Evolutionary conservation across 306 rosid species (phyloP).

Genomic region (Quercus alba): DNA sequence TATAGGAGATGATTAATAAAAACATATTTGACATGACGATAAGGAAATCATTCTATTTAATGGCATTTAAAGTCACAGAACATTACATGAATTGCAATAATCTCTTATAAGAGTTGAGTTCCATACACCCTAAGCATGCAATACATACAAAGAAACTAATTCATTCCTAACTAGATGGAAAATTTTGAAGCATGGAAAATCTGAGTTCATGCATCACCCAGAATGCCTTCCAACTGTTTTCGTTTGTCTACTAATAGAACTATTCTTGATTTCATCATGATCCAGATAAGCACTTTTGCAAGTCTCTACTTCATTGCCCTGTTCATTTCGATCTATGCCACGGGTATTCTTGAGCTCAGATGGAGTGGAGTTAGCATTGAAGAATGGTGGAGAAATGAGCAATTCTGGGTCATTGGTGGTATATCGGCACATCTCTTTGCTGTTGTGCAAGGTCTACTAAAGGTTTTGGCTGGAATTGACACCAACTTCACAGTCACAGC

Average conservation of each 20-base stretch:
- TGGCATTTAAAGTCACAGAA: slow-evolving; percentile 11
- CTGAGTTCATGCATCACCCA: background rate
- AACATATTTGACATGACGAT: background rate
- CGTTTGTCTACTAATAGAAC: slow-evolving; percentile 14
- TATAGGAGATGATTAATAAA: background rate
- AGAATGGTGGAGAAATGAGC: slow-evolving; percentile 99
- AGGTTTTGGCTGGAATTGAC: slow-evolving; percentile 88
- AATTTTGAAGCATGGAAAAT: background rate
- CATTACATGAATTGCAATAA: slow-evolving; percentile 11
- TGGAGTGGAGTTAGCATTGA: slow-evolving; percentile 99
- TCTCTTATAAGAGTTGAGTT: background rate
- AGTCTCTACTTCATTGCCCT: slow-evolving; percentile 78
- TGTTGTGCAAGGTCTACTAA: slow-evolving; percentile 86
- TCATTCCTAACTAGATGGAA: background rate
- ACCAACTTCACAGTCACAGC: slow-evolving; percentile 91
- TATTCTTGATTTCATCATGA: slow-evolving; percentile 21
- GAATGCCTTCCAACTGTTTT: background rate
- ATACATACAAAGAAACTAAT: background rate
- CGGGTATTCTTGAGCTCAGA: slow-evolving; percentile 92
- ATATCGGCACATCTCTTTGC: slow-evolving; percentile 90
- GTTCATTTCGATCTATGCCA: slow-evolving; percentile 76
- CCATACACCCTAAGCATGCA: background rate
- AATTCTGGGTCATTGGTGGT: slow-evolving; percentile 98
- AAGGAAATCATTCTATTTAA: background rate
- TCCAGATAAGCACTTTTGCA: slow-evolving; percentile 93